Evolutionary conservation across 2,329 filamentous ascomycete genomes (phyloP).

Genomic region (Metarhizium sp.): DNA sequence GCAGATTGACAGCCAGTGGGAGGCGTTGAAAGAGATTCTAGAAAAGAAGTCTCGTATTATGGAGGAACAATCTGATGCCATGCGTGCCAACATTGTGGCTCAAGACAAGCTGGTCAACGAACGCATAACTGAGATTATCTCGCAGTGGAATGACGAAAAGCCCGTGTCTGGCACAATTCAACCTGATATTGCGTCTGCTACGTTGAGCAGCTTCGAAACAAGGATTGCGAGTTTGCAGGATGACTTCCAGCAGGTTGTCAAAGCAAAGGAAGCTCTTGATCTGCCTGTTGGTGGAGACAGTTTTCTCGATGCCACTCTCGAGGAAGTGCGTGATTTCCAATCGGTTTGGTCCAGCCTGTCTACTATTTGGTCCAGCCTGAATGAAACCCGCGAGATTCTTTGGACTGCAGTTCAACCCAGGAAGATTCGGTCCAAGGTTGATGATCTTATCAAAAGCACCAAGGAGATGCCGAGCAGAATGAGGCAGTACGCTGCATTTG

Average conservation of each 20-base stretch:
- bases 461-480: constrained; percentile 99
- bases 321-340: constrained; percentile 97
- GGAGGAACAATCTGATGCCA: constrained; percentile 87
- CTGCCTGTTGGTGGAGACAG: constrained; percentile 72
- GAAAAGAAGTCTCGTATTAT: constrained; percentile 91
- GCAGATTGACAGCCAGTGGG: constrained; percentile 94
- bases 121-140: constrained; percentile 76
- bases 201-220: constrained; percentile 71
- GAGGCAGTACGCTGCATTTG: constrained; percentile 99
- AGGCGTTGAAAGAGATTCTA: constrained; percentile 83
- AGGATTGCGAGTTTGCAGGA: constrained; percentile 78
- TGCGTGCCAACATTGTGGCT: constrained; percentile 87
- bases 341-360: constrained; percentile 95
- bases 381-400: constrained; percentile 82
- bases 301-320: constrained; percentile 74
- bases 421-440: constrained; percentile 82
- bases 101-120: constrained; percentile 88
- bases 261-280: constrained; percentile 93
- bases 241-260: constrained; percentile 87
- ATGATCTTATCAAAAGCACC: constrained; percentile 91
- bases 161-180: constrained; percentile 91
- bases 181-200: constrained; percentile 77
- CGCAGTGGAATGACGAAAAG: constrained; percentile 92
- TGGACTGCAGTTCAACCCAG: constrained; percentile 95
- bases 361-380: constrained; percentile 92